A percentile compares a stretch with the other conserved stretches of the same genome.
These are phyloP conservation scores for Syzygium syzygioides DNA, from an alignment of 441 rosid species.

Conservation along the genomic window DNA sequence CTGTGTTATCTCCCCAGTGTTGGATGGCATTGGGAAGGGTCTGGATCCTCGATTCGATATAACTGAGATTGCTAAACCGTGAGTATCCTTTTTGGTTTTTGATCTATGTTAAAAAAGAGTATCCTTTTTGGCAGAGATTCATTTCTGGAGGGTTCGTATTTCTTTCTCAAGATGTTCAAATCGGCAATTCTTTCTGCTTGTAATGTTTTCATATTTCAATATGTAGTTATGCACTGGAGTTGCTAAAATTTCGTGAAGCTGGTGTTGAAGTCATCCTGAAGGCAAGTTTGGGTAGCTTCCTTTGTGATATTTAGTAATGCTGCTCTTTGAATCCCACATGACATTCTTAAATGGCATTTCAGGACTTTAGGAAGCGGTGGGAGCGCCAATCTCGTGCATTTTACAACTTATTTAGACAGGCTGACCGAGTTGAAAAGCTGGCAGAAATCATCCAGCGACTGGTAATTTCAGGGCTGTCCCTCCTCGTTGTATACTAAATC, in stretches of 20 bases:
- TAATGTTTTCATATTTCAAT: slow-evolving; percentile 19
- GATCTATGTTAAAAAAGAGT: not conserved
- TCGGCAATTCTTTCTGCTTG: not conserved
- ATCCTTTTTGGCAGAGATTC: not conserved
- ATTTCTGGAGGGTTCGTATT: not conserved
- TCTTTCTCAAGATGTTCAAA: not conserved
- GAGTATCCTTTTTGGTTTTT: slow-evolving; percentile 23
- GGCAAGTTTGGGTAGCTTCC: slow-evolving; percentile 30
- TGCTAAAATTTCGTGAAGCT: slow-evolving; percentile 88
- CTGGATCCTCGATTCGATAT: slow-evolving; percentile 98
- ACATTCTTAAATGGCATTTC: slow-evolving; percentile 10
- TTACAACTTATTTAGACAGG: slow-evolving; percentile 95
- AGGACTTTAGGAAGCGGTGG: slow-evolving; percentile 94
- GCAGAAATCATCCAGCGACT: slow-evolving; percentile 79
- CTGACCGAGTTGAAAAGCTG: slow-evolving; percentile 92
- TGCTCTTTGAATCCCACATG: not conserved
- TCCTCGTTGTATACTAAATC: not conserved
- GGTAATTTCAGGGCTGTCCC: slow-evolving; percentile 35
- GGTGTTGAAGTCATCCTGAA: slow-evolving; percentile 91
- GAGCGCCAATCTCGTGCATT: slow-evolving; percentile 91
- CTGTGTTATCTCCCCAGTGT: slow-evolving; percentile 41
- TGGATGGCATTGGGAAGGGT: slow-evolving; percentile 99
- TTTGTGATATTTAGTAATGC: not conserved
- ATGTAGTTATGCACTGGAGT: slow-evolving; percentile 84
- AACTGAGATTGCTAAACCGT: slow-evolving; percentile 99